Conservation (phyloP, 495 filamentous ascomycete genomes). For the Rhypophila decipiens region DNA sequence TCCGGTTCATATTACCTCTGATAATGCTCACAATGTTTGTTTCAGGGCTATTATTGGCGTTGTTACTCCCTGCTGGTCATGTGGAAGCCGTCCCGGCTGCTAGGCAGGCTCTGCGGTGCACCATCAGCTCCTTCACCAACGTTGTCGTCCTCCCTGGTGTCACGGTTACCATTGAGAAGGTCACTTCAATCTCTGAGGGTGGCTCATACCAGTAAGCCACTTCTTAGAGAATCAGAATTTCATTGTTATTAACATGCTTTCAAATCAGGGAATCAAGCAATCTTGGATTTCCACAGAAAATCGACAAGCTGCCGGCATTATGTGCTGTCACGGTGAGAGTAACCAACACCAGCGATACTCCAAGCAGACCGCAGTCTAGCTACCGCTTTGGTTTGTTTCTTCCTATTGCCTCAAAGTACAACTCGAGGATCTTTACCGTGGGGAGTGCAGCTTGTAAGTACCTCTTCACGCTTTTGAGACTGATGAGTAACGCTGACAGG, state of each 20-base stretch:
- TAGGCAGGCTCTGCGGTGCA: constrained; percentile 5
- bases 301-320: constrained; percentile 37
- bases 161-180: constrained; percentile 21
- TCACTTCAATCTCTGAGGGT: constrained; percentile 23
- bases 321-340: constrained; percentile 47
- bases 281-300: constrained; percentile 35
- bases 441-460: neutral
- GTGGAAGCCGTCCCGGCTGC: no score
- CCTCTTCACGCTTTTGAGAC: neutral
- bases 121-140: constrained; percentile 7
- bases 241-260: neutral
- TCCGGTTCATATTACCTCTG: no score
- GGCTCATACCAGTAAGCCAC: constrained; percentile 18
- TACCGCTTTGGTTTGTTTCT: constrained; percentile 48
- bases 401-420: constrained; percentile 37
- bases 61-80: no score
- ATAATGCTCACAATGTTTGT: no score
- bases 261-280: constrained; percentile 17
- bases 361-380: constrained; percentile 29
- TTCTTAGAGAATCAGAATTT: neutral
- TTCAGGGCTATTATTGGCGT: no score
- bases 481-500: neutral
- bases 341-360: constrained; percentile 18
- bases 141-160: constrained; percentile 14
- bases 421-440: constrained; percentile 17